phyloP scores from a whole-genome alignment of 2,329 filamentous ascomycete species.

The Lasiodiplodia gonubiensis region DNA sequence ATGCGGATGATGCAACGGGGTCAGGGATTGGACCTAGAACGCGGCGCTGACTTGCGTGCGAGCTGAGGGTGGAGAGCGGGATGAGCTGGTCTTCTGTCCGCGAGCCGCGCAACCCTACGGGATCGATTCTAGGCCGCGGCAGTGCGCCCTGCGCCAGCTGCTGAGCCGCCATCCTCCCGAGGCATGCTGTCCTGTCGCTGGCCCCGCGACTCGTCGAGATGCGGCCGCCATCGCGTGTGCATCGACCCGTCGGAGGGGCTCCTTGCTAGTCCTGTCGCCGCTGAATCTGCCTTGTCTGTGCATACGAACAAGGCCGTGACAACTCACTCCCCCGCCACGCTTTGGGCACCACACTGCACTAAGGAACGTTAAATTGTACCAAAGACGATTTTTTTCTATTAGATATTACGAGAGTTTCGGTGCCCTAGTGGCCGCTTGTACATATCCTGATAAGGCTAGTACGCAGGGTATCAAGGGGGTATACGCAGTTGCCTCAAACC shows the following conservation, averaged over 20 bases:
- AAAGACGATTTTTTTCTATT: conserved; percentile 28
- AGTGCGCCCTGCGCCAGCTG: conserved; percentile 2
- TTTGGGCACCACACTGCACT: background rate
- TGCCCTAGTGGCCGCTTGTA: conserved; percentile 30
- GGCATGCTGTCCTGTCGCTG: background rate
- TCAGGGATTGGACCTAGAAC: conserved; percentile 14
- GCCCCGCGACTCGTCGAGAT: background rate
- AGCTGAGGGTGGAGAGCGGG: conserved; percentile 19
- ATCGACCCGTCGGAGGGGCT: background rate
- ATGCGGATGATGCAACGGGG: conserved; percentile 21
- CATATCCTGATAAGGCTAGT: conserved; percentile 30
- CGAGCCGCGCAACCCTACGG: conserved; percentile 18
- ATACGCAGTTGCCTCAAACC: conserved; percentile 34
- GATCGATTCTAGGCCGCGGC: conserved; percentile 12
- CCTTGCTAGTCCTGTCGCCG: conserved; percentile 2
- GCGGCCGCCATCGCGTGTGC: background rate
- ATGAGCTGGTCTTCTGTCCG: conserved; percentile 17
- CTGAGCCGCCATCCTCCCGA: conserved; percentile 22
- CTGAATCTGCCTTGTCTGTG: conserved; percentile 4
- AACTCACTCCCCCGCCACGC: conserved; percentile 15
- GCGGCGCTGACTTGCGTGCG: background rate
- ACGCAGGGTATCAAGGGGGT: conserved; percentile 30
- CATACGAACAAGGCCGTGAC: conserved; percentile 17
- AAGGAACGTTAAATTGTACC: background rate
- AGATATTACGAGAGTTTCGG: conserved; percentile 30